Evolutionary conservation across 345 rosid genomes (phyloP).

Genomic region (Ceriops decandra): DNA sequence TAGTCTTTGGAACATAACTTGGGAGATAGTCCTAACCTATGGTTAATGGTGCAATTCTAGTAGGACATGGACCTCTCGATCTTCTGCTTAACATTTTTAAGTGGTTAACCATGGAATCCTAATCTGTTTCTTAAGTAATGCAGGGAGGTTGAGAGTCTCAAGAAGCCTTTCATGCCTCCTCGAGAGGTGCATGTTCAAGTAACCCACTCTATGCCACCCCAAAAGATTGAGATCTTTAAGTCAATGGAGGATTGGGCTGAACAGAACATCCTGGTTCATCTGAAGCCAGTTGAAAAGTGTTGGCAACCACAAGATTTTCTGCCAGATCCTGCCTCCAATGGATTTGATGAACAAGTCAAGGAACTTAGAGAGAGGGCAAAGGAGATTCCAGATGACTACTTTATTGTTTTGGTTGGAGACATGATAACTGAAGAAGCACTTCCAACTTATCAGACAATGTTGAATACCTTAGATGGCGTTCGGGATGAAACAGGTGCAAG

Average conservation of each 20-base stretch:
- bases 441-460: constrained; percentile 77
- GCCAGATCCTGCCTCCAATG: constrained; percentile 79
- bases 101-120: background rate
- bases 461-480: constrained; percentile 72
- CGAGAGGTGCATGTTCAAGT: constrained; percentile 79
- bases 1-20: background rate
- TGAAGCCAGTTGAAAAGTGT: constrained; percentile 85
- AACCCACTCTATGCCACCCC: constrained; percentile 84
- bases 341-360: constrained; percentile 73
- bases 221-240: constrained; percentile 84
- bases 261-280: constrained; percentile 55
- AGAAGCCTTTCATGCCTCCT: constrained; percentile 78
- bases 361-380: constrained; percentile 75
- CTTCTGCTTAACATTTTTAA: background rate
- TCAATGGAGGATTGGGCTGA: constrained; percentile 90
- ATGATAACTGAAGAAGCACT: constrained; percentile 90
- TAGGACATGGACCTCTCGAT: too few species aligned
- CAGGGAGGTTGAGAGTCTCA: constrained; percentile 68
- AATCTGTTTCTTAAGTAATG: constrained; percentile 15
- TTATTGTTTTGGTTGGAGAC: constrained; percentile 75
- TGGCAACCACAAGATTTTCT: constrained; percentile 96
- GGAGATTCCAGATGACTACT: constrained; percentile 86
- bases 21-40: too few species aligned
- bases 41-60: too few species aligned
- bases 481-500: constrained; percentile 88